Conservation (phyloP, 257 asterid species). For the Echium plantagineum region DNA sequence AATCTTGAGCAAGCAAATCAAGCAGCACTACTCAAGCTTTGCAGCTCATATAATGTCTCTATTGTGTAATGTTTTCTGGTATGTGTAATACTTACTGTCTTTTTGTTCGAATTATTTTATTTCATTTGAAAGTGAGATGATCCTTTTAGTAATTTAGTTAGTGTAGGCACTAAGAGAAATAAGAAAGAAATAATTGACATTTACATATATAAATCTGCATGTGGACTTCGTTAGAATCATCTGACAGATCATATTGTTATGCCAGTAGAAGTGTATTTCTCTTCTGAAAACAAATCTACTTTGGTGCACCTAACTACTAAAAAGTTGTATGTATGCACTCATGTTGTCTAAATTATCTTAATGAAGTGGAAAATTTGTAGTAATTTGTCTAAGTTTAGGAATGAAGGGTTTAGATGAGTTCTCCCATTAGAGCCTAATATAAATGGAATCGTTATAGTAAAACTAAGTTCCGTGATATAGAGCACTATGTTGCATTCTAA, state of each 20-base stretch:
- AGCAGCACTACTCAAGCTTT: conserved; percentile 61
- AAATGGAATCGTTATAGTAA: no score
- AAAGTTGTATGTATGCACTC: no score
- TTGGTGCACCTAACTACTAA: neutral
- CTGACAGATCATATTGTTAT: neutral
- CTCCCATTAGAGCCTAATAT: no score
- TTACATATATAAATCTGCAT: neutral
- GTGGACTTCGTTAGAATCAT: neutral
- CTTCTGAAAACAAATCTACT: neutral
- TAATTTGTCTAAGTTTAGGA: no score
- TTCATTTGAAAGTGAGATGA: neutral
- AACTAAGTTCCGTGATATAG: no score
- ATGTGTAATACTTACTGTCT: conserved; percentile 10
- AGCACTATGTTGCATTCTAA: no score
- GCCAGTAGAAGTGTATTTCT: neutral
- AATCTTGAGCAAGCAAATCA: conserved; percentile 68
- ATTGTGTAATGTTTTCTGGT: conserved; percentile 47
- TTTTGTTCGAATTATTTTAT: neutral
- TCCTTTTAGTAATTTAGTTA: neutral
- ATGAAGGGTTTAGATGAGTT: no score
- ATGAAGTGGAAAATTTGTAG: no score
- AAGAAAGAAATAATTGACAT: no score
- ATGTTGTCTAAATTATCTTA: no score
- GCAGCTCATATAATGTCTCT: conserved; percentile 45
- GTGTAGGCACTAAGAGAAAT: neutral